These are phyloP conservation scores for Fusarium sp. DNA, from an alignment of 2,329 filamentous ascomycete species.

Conservation along the genomic window DNA sequence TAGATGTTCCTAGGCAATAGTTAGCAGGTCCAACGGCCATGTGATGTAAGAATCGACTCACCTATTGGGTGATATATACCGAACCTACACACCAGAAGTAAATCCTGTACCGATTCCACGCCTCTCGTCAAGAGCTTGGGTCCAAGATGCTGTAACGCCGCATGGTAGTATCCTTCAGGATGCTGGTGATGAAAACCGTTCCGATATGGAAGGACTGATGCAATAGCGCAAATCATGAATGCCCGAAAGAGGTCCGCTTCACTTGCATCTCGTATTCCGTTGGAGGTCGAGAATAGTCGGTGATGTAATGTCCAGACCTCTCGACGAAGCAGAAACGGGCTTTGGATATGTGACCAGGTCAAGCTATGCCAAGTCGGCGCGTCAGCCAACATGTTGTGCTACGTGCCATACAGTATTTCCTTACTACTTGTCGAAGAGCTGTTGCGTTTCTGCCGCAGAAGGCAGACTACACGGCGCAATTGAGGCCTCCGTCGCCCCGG, in stretches of 20 bases:
- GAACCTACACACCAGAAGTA: slow-evolving; percentile 37
- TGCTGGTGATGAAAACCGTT: slow-evolving; percentile 23
- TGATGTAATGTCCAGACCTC: slow-evolving; percentile 29
- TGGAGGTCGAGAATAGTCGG: slow-evolving; percentile 2
- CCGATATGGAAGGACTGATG: slow-evolving; percentile 19
- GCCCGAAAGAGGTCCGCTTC: slow-evolving; percentile 24
- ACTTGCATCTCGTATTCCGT: accelerated
- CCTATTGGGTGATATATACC: slow-evolving; percentile 44
- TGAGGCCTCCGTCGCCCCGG: neutral
- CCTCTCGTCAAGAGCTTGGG: slow-evolving; percentile 19
- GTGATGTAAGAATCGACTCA: neutral
- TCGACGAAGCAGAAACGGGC: slow-evolving; percentile 15
- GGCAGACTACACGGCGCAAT: slow-evolving; percentile 17
- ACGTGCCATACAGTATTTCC: neutral
- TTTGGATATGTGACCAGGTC: slow-evolving; percentile 31
- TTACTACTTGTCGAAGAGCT: slow-evolving; percentile 32
- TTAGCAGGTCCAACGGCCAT: neutral
- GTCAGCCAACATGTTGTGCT: accelerated
- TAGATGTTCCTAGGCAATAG: slow-evolving; percentile 17
- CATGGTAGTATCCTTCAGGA: slow-evolving; percentile 37
- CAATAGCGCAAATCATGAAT: slow-evolving; percentile 39
- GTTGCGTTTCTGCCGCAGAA: neutral
- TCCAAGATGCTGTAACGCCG: slow-evolving; percentile 16
- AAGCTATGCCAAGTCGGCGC: neutral
- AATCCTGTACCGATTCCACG: slow-evolving; percentile 36